Evolutionary conservation across 1,284 basidiomycete genomes (phyloP).

Genomic region (Peniophora sp.): DNA sequence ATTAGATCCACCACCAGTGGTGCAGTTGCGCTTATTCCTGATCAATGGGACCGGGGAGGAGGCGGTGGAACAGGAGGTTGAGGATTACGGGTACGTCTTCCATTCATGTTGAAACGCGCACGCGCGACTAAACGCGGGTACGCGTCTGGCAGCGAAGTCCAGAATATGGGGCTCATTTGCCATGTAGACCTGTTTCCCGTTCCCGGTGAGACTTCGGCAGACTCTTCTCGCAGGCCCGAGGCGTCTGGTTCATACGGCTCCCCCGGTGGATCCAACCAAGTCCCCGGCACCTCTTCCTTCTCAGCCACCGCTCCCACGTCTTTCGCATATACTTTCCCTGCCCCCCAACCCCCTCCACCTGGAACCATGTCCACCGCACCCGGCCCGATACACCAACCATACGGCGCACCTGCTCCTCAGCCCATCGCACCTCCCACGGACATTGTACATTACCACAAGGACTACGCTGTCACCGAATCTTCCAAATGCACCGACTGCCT

Average conservation of each 20-base stretch:
- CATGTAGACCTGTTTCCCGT: conserved; percentile 58
- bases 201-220: conserved; percentile 18
- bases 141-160: conserved; percentile 28
- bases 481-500: conserved; percentile 47
- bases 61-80: conserved; percentile 25
- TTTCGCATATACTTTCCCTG: conserved; percentile 14
- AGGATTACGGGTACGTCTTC: conserved; percentile 29
- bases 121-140: not conserved
- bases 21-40: conserved; percentile 23
- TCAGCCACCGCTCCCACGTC: conserved; percentile 7
- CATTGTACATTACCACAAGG: conserved; percentile 31
- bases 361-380: conserved; percentile 1
- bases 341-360: conserved; percentile 11
- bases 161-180: conserved; percentile 49
- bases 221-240: conserved; percentile 3
- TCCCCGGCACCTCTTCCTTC: conserved; percentile 1
- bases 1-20: conserved; percentile 34
- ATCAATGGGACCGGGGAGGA: conserved; percentile 18
- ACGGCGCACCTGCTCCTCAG: not conserved
- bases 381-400: conserved; percentile 1
- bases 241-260: too few species aligned
- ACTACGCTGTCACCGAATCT: conserved; percentile 35
- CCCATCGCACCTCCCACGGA: conserved; percentile 12
- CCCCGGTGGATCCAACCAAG: too few species aligned
- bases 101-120: not conserved